phyloP scores from a whole-genome alignment of 371 early-diverging fungal genomes.

The Syncephalastrum monosporum region DNA sequence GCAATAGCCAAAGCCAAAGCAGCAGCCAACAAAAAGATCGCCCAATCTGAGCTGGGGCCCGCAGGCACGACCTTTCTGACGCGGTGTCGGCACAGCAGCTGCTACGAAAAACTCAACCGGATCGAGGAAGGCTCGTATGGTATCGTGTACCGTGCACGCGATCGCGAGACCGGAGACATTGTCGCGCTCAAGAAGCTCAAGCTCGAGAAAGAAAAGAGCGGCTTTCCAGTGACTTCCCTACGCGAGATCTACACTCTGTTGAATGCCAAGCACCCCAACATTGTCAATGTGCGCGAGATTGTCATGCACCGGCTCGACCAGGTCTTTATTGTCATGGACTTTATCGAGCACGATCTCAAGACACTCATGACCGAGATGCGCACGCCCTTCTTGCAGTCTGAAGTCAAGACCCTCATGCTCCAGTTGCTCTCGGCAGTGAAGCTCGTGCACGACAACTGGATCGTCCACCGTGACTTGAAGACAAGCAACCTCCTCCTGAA shows the following conservation, averaged over 20 bases:
- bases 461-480: conserved; percentile 97
- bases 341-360: conserved; percentile 93
- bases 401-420: conserved; percentile 89
- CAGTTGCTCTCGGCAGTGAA: conserved; percentile 86
- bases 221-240: conserved; percentile 93
- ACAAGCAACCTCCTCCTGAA: conserved; percentile 93
- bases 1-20: neutral
- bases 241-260: conserved; percentile 92
- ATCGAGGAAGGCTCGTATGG: conserved; percentile 99
- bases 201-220: conserved; percentile 91
- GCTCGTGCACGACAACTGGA: conserved; percentile 93
- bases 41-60: conserved; percentile 2
- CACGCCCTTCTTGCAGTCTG: conserved; percentile 78
- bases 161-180: conserved; percentile 87
- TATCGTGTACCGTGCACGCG: conserved; percentile 96
- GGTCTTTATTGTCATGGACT: conserved; percentile 97
- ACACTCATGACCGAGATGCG: conserved; percentile 87
- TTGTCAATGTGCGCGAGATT: conserved; percentile 94
- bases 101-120: conserved; percentile 89
- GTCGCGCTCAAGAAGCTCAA: conserved; percentile 99
- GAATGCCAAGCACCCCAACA: conserved; percentile 88
- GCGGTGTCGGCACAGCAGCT: conserved; percentile 77
- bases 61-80: conserved; percentile 20
- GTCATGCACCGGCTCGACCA: conserved; percentile 77
- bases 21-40: neutral